A percentile compares a stretch with the other conserved stretches of the same genome.
These are phyloP conservation scores for Ophiostoma sp. DNA, from an alignment of 2,329 filamentous ascomycete genomes.

Conservation along the genomic window DNA sequence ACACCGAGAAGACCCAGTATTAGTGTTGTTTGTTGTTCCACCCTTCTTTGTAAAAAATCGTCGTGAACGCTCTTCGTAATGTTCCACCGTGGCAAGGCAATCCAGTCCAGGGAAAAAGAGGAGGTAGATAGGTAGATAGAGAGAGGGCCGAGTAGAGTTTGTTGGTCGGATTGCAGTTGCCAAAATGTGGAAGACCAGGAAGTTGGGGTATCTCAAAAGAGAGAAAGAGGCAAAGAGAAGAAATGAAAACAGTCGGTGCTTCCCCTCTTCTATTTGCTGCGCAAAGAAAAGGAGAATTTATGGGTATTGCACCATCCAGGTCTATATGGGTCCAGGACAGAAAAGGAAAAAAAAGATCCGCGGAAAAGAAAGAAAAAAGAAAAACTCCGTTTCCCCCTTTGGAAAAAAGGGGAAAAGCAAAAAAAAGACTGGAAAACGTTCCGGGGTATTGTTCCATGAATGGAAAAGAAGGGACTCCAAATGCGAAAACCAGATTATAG, in stretches of 20 bases:
- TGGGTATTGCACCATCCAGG: constrained; percentile 27
- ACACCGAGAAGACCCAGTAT: constrained; percentile 7
- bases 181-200: constrained; percentile 20
- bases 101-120: constrained; percentile 7
- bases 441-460: constrained; percentile 24
- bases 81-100: constrained; percentile 12
- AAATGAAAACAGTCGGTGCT: constrained; percentile 10
- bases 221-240: constrained; percentile 1
- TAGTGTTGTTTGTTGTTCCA: constrained; percentile 11
- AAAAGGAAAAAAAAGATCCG: constrained; percentile 21
- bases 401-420: constrained; percentile 11
- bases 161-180: constrained; percentile 23
- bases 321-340: constrained; percentile 23
- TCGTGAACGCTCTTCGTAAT: constrained; percentile 15
- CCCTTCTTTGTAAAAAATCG: neutral
- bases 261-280: neutral
- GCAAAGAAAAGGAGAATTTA: constrained; percentile 19
- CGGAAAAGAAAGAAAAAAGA: neutral
- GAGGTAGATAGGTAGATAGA: neutral
- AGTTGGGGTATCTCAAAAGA: constrained; percentile 27
- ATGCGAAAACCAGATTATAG: constrained; percentile 25
- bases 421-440: constrained; percentile 23
- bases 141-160: neutral
- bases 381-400: constrained; percentile 15
- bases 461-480: constrained; percentile 14